Evolutionary conservation across 1,284 basidiomycete genomes (phyloP), one percentile per base, ranked within the genome.

Genomic region (Neolentinus lepideus): DNA sequence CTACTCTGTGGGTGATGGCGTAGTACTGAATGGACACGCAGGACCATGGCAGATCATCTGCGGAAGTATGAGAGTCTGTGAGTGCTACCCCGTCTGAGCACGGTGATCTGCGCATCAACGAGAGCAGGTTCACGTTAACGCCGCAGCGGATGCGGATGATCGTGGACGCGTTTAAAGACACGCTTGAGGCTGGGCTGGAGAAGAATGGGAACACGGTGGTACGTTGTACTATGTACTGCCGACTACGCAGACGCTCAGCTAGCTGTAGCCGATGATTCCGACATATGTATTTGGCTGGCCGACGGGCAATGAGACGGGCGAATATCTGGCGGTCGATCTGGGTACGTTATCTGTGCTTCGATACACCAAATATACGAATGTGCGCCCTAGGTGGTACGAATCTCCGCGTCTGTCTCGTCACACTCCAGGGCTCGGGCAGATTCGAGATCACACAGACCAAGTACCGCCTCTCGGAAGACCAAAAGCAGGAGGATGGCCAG

Each of bases 281-380:
- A 94, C 96, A 0, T 99, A 79, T 70, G 96, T 99, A 55, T 98
- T 99, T 67, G 95, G 94, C 45, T 99, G 94, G 90, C 97, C 96
- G 16, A 83, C 86, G 8, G 94, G 96, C 2, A 71, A 92, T 55
- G 96, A 99, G 74, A 77, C 76, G 12, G 97, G 97, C 45, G 90
- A 96, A 54, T 98, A 81, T 71, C 85, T 99, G 53, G 94, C 97
- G 2, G 75, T 99, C 53, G 97, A 99, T 73, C 86, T 99, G 52
- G 96, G 95, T 83, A 64, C 64, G 80, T 71, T 59, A 36, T 33
- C 25, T 16, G 22, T 54, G 25, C 27, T 21, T 48, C 46, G 56
- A 21, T 36, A 22, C 24, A 29, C 14, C n/a, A 16, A 21, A 43
- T 21, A 3, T 16, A 43, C 53, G 14, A 4, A 24, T 47, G n/a